Base-by-base conservation (phyloP, 2,329 filamentous ascomycete species). In the Aureobasidium namibiae region DNA sequence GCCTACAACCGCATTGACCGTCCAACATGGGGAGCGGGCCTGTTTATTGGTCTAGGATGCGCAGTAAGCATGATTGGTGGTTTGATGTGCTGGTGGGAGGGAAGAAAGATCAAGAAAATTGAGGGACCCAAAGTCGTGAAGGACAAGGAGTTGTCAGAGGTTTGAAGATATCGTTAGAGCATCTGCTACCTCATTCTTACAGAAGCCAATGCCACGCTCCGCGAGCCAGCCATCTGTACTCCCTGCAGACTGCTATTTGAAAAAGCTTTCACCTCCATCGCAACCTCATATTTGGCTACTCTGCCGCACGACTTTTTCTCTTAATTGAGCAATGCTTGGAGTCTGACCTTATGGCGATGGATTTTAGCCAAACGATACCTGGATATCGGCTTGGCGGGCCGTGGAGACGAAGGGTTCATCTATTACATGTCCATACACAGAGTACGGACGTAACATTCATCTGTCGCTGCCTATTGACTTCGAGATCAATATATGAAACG, bases 21-120 rank as follows among this genome's bases (percentile, higher is more conserved):
- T n/a, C 89, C 90, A 0, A 81, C 82, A 23, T 95, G 89, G 89
- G 82, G 85, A 11, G 92, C 89, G 0, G 90, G 89, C 1, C 73
- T 91, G 0, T 90, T 94, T 67, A 87, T 95, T 18, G 87, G 82
- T 2, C 69, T 92, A 6, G 90, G 84, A 2, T 91, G 85, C 67
- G 78, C 85, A 21, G 83, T 87, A 5, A 87, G 86, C 8, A 87
- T 80, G 16, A 68, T 82, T 23, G 89, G 83, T 16, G 90, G 90
- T 2, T 73, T 87, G 34, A 80, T 89, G 69, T 85, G 85, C 72
- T 89, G 86, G 62, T 65, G 83, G 23, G 89, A 94, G 69, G 88
- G 87, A 24, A 68, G 85, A 69, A 79, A 78, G 50, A 82, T 90
- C 31, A 91, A 90, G 75, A 75, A 77, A 29, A 79, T 89, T 42